Conservation (phyloP, 768 basidiomycete genomes). For the Termitomyces sp. region DNA sequence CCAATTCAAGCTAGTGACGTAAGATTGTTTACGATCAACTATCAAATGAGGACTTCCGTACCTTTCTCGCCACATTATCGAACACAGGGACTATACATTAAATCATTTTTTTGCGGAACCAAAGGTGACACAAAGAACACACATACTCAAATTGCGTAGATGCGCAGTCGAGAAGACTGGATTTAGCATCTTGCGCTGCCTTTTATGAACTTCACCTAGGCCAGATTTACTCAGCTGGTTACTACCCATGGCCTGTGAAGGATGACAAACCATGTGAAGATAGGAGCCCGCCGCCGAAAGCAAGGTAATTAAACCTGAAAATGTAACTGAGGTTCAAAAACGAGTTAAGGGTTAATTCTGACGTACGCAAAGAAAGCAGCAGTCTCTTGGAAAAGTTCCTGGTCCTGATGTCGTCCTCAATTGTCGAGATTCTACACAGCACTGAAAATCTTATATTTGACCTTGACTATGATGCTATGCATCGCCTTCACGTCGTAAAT, state of each 20-base stretch:
- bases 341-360: background rate
- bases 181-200: constrained; percentile 37
- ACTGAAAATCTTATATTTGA: background rate
- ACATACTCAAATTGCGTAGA: constrained; percentile 27
- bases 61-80: constrained; percentile 20
- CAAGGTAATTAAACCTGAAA: constrained; percentile 8
- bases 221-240: background rate
- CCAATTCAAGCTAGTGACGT: constrained; percentile 9
- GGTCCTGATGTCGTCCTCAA: constrained; percentile 8
- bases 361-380: constrained; percentile 13
- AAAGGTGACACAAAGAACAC: background rate
- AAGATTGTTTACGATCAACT: background rate
- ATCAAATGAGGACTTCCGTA: background rate
- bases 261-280: constrained; percentile 13
- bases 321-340: background rate
- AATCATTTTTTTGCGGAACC: too few relatives aligned
- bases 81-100: constrained; percentile 16
- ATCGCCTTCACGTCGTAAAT: constrained; percentile 13
- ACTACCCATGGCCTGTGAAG: background rate
- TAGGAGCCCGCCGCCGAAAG: constrained; percentile 15
- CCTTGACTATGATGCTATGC: constrained; percentile 16
- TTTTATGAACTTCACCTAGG: constrained; percentile 20
- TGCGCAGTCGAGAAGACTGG: constrained; percentile 36
- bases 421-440: too few relatives aligned
- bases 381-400: constrained; percentile 14